These are phyloP conservation scores for Fragaria nilgerrensis DNA, from an alignment of 306 rosid genomes.

Conservation along the genomic window DNA sequence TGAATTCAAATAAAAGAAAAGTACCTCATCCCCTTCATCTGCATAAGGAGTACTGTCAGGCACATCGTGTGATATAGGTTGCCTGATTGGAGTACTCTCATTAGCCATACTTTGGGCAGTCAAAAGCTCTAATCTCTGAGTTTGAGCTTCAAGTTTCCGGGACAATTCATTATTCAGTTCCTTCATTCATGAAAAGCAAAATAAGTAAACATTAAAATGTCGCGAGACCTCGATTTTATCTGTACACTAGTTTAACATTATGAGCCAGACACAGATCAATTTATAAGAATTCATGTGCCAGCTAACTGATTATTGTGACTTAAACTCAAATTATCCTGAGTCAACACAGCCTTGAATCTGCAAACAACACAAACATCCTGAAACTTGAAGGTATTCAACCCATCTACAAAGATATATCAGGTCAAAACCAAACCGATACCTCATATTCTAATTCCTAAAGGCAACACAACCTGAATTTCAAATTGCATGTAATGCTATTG, in stretches of 20 bases:
- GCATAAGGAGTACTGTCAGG: constrained; percentile 63
- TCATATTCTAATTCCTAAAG: neutral
- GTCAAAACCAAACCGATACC: neutral
- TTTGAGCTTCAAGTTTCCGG: constrained; percentile 82
- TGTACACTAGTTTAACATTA: neutral
- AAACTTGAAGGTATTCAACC: neutral
- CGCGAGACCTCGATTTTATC: neutral
- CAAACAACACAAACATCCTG: neutral
- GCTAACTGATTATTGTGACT: neutral
- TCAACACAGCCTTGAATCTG: neutral
- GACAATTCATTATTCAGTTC: constrained; percentile 83
- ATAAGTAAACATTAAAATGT: constrained; percentile 18
- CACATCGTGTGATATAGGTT: constrained; percentile 42
- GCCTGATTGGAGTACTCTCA: constrained; percentile 50
- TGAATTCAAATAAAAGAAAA: neutral
- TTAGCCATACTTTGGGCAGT: constrained; percentile 82
- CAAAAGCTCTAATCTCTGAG: constrained; percentile 94
- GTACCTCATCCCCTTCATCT: constrained; percentile 98
- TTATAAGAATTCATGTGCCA: neutral
- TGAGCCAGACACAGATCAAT: neutral
- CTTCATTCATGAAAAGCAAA: constrained; percentile 44
- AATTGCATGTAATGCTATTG: neutral
- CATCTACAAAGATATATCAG: neutral
- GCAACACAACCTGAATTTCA: neutral
- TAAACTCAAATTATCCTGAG: neutral